Conservation (phyloP, 495 filamentous ascomycete genomes). For the Lasiosphaeris hirsuta region DNA sequence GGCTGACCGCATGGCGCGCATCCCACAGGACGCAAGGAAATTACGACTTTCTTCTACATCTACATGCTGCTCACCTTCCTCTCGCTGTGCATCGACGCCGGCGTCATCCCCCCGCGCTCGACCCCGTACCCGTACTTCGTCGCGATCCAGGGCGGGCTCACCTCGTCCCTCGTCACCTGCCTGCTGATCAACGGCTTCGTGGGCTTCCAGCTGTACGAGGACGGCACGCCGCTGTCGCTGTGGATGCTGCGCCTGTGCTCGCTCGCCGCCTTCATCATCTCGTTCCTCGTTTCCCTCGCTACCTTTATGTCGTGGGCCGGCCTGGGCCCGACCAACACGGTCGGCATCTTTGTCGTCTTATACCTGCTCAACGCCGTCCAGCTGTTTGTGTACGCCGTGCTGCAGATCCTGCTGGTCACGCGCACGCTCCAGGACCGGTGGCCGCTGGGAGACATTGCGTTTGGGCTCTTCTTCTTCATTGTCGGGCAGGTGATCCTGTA, state of each 20-base stretch:
- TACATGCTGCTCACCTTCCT: constrained; percentile 86
- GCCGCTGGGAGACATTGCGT: constrained; percentile 91
- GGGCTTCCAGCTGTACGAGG: constrained; percentile 97
- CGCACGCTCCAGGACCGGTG: constrained; percentile 93
- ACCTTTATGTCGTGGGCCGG: constrained; percentile 94
- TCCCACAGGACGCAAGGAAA: constrained; percentile 86
- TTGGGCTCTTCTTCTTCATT: constrained; percentile 88
- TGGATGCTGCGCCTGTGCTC: constrained; percentile 85
- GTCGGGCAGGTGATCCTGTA: constrained; percentile 92
- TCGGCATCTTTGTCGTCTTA: constrained; percentile 86
- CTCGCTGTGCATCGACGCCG: constrained; percentile 89
- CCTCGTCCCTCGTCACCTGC: constrained; percentile 84
- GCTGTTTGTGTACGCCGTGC: constrained; percentile 77
- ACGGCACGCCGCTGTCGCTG: constrained; percentile 91
- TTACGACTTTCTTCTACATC: constrained; percentile 95
- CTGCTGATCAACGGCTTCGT: constrained; percentile 97
- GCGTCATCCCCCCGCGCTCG: constrained; percentile 81
- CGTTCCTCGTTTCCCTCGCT: constrained; percentile 79
- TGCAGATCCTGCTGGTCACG: constrained; percentile 83
- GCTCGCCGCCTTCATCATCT: constrained; percentile 77
- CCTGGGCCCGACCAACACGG: constrained; percentile 75
- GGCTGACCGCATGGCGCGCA: neutral
- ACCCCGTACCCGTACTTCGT: constrained; percentile 85
- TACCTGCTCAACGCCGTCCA: constrained; percentile 89
- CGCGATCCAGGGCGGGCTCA: constrained; percentile 82